Percentiles rank a stretch among this genome's conserved stretches.
Evolutionary conservation across 2,329 filamentous ascomycete genomes (phyloP).

Genomic region (Elsinoe perseae): DNA sequence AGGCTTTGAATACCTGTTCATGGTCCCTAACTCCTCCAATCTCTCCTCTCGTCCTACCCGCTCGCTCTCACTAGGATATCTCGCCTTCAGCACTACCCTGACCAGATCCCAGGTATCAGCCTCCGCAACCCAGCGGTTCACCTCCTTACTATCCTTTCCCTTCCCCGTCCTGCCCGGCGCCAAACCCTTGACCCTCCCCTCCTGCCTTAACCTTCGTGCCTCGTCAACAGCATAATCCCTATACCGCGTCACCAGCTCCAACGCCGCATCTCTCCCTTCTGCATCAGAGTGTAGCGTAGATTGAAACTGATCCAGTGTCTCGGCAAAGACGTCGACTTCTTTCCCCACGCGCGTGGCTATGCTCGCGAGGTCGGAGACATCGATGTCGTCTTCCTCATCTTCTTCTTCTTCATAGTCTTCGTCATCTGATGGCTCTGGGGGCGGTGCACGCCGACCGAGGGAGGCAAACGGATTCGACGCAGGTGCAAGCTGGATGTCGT

Average conservation of each 20-base stretch:
- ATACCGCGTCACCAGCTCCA: slow-evolving; percentile 49
- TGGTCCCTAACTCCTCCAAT: slow-evolving; percentile 28
- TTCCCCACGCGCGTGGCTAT: slow-evolving; percentile 63
- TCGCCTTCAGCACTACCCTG: slow-evolving; percentile 58
- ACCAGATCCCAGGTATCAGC: slow-evolving; percentile 86
- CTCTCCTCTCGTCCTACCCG: slow-evolving; percentile 30
- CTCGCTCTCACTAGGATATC: slow-evolving; percentile 41
- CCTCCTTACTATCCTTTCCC: slow-evolving; percentile 31
- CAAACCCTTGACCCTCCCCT: slow-evolving; percentile 20
- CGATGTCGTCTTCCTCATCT: slow-evolving; percentile 7
- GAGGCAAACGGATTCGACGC: not conserved
- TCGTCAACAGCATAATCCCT: slow-evolving; percentile 46
- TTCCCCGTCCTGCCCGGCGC: slow-evolving; percentile 28
- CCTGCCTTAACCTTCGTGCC: slow-evolving; percentile 39
- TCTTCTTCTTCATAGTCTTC: not conserved
- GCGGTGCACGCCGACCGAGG: not conserved
- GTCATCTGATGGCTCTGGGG: not conserved
- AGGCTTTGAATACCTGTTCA: slow-evolving; percentile 50
- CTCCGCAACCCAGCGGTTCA: slow-evolving; percentile 69
- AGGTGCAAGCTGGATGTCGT: not conserved
- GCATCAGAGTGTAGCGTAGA: slow-evolving; percentile 42
- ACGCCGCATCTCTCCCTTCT: slow-evolving; percentile 52
- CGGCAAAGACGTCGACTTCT: slow-evolving; percentile 82
- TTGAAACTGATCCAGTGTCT: slow-evolving; percentile 68
- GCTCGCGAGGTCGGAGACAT: slow-evolving; percentile 45